These are phyloP conservation scores for Brassica juncea DNA, from an alignment of 345 rosid genomes.

Conservation along the genomic window DNA sequence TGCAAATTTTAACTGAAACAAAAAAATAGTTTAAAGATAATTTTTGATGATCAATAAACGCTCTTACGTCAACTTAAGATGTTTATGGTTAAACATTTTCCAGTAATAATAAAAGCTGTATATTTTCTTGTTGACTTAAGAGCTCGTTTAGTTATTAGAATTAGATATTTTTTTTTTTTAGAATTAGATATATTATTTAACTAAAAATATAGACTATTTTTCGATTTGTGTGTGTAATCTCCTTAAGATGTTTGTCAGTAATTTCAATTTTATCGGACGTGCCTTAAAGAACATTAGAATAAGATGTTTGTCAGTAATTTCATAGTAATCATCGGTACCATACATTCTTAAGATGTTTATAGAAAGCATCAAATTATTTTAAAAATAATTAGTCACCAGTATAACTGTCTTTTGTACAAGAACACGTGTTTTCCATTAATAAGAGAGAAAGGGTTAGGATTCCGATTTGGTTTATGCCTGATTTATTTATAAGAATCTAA, in stretches of 20 bases:
- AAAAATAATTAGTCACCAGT: neutral
- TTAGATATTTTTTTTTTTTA: neutral
- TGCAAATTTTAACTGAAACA: neutral
- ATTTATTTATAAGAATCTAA: neutral
- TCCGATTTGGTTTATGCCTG: neutral
- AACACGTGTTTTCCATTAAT: neutral
- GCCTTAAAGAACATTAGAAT: neutral
- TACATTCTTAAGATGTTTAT: neutral
- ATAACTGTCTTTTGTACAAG: slow-evolving; percentile 14
- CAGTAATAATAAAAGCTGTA: neutral
- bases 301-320: neutral
- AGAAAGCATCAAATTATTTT: neutral
- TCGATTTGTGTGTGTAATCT: too few relatives aligned
- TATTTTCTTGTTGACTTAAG: neutral
- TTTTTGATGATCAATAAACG: neutral
- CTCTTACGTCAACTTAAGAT: neutral
- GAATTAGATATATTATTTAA: too few relatives aligned
- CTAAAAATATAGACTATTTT: too few relatives aligned
- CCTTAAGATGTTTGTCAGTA: too few relatives aligned
- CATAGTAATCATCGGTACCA: neutral
- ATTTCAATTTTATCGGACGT: too few relatives aligned
- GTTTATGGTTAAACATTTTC: neutral
- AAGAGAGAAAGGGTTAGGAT: neutral
- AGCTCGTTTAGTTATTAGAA: neutral
- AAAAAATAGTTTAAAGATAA: neutral